Evolutionary conservation across 139 green algal genomes (phyloP).

Genomic region (Asterochloris erici): DNA sequence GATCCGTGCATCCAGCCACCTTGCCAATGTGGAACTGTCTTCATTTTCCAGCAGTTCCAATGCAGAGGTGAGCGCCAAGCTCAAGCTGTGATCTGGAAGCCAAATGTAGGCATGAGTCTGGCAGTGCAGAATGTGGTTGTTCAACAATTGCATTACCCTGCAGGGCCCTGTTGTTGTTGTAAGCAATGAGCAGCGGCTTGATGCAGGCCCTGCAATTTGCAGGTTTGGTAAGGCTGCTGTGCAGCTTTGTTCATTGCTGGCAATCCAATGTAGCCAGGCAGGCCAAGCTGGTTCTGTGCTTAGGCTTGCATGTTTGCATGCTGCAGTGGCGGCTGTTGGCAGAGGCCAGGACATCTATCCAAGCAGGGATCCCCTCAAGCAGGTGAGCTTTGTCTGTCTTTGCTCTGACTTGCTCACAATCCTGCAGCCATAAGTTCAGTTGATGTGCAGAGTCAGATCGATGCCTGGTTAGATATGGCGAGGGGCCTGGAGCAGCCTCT

Average conservation of each 20-base stretch:
- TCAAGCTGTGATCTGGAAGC: too few relatives aligned
- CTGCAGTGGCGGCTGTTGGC: conserved; percentile 14
- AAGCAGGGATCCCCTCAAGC: neutral
- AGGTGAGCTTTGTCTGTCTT: neutral
- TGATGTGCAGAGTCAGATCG: conserved; percentile 1
- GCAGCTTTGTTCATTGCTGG: neutral
- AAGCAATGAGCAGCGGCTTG: neutral
- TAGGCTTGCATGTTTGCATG: too few relatives aligned
- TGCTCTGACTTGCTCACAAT: neutral
- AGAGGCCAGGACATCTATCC: neutral
- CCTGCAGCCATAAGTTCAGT: neutral
- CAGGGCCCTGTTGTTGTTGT: conserved; percentile 8
- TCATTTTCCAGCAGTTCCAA: too few relatives aligned
- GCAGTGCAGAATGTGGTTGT: too few relatives aligned
- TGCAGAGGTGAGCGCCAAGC: too few relatives aligned
- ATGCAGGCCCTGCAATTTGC: conserved; percentile 4
- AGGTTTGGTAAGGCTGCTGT: conserved; percentile 4
- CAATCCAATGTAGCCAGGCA: neutral
- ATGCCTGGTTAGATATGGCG: conserved; percentile 8
- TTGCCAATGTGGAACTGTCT: too few relatives aligned
- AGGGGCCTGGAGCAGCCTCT: neutral
- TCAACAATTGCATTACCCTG: neutral
- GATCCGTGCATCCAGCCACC: too few relatives aligned
- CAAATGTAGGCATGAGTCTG: too few relatives aligned
- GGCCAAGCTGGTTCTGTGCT: too few relatives aligned